Percentiles rank a stretch among this genome's conserved stretches.
Conservation (phyloP, 768 basidiomycete species). For the Astraeus odoratus region DNA sequence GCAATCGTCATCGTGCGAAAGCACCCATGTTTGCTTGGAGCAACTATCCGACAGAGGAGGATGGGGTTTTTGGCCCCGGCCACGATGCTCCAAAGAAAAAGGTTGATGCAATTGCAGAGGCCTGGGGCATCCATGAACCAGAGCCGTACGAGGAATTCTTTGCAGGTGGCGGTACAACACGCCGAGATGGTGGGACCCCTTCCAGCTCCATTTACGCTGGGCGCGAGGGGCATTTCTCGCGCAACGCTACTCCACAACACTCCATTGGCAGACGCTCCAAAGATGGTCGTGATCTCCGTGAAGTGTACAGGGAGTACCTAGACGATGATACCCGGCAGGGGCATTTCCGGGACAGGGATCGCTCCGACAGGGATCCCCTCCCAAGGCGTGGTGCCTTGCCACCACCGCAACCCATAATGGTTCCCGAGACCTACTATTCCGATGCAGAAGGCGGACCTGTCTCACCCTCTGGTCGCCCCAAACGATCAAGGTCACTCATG, state of each 20-base stretch:
- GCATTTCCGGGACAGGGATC: slow-evolving; percentile 27
- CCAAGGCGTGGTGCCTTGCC: slow-evolving; percentile 53
- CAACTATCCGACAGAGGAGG: slow-evolving; percentile 32
- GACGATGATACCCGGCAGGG: slow-evolving; percentile 31
- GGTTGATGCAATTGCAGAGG: slow-evolving; percentile 83
- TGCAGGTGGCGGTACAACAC: slow-evolving; percentile 60
- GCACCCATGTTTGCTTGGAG: slow-evolving; percentile 84
- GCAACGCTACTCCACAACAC: slow-evolving; percentile 30
- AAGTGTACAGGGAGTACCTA: slow-evolving; percentile 38
- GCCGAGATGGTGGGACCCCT: slow-evolving; percentile 47
- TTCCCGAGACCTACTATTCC: slow-evolving; percentile 43
- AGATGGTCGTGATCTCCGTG: slow-evolving; percentile 45
- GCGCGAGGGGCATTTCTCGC: slow-evolving; percentile 39
- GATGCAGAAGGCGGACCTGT: slow-evolving; percentile 31
- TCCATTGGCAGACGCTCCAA: slow-evolving; percentile 34
- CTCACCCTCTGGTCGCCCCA: slow-evolving; percentile 44
- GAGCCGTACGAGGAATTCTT: slow-evolving; percentile 89
- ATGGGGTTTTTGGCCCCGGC: slow-evolving; percentile 41
- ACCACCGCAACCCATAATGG: slow-evolving; percentile 79
- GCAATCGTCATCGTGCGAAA: slow-evolving; percentile 71
- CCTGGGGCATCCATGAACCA: slow-evolving; percentile 90
- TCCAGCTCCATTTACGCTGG: slow-evolving; percentile 67
- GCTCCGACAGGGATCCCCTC: slow-evolving; percentile 27
- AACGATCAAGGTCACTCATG: slow-evolving; percentile 78
- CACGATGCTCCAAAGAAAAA: slow-evolving; percentile 72